Conservation (phyloP, 1,139 yeast species). For the Taphrina communis region DNA sequence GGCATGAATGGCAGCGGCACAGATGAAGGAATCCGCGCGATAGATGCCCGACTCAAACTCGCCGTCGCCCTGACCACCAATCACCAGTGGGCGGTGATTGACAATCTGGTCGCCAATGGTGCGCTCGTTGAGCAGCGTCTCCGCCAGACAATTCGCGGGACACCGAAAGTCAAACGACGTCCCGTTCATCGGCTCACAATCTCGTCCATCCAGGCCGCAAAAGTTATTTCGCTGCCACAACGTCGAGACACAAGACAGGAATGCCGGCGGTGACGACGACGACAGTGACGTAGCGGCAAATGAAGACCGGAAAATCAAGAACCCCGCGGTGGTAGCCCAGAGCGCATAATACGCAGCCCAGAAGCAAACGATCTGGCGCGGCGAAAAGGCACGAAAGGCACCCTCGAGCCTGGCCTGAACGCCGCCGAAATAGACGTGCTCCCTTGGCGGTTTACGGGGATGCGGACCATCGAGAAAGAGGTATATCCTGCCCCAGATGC, state of each 20-base stretch:
- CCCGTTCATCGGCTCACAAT: slow-evolving; percentile 59
- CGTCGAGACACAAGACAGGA: slow-evolving; percentile 30
- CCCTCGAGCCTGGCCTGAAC: slow-evolving; percentile 7
- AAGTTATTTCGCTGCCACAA: slow-evolving; percentile 56
- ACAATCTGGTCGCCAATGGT: slow-evolving; percentile 72
- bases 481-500: slow-evolving; percentile 4
- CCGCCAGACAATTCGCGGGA: slow-evolving; percentile 85
- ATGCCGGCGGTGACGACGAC: slow-evolving; percentile 4
- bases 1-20: slow-evolving; percentile 89
- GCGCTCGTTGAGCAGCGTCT: slow-evolving; percentile 77
- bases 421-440: not conserved
- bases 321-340: slow-evolving; percentile 12
- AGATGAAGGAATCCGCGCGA: slow-evolving; percentile 85
- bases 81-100: slow-evolving; percentile 72
- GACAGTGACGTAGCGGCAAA: slow-evolving; percentile 25
- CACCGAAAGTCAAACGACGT: slow-evolving; percentile 70
- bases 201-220: slow-evolving; percentile 74
- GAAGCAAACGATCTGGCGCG: not conserved
- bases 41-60: slow-evolving; percentile 53
- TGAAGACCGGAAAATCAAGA: slow-evolving; percentile 29
- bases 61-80: slow-evolving; percentile 69
- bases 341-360: slow-evolving; percentile 12
- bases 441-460: slow-evolving; percentile 10
- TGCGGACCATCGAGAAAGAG: slow-evolving; percentile 20
- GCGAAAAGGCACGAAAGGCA: not conserved